These are phyloP conservation scores for Lactifluus rugatus DNA, from an alignment of 768 basidiomycete species.

Conservation along the genomic window DNA sequence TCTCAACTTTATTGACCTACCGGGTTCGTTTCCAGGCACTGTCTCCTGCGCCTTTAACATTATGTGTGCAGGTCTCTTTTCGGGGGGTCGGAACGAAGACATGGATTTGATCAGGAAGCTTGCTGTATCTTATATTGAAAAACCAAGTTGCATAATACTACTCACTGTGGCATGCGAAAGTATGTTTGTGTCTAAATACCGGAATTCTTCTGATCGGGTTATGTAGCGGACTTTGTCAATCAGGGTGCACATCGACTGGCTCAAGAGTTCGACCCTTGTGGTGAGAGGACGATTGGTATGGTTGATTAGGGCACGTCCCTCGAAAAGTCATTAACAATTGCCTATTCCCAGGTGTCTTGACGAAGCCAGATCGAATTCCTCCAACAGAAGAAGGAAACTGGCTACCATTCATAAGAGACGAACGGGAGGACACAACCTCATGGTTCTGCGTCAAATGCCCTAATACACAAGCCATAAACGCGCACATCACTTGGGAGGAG, in stretches of 20 bases:
- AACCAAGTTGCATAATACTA: conserved; percentile 55
- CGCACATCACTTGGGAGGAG: conserved; percentile 46
- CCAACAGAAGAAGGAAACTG: conserved; percentile 45
- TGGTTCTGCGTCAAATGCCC: conserved; percentile 45
- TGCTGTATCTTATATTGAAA: conserved; percentile 48
- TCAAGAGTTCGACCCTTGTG: conserved; percentile 47
- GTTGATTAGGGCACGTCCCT: background rate
- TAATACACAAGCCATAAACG: conserved; percentile 38
- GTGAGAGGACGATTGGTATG: conserved; percentile 63
- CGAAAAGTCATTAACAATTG: background rate
- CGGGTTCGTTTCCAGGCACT: conserved; percentile 24
- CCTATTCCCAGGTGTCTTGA: conserved; percentile 7
- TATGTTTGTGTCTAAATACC: conserved; percentile 25
- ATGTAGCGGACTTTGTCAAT: conserved; percentile 67
- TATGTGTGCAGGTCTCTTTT: conserved; percentile 42
- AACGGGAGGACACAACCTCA: conserved; percentile 40
- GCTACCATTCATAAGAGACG: conserved; percentile 48
- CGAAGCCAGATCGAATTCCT: conserved; percentile 15
- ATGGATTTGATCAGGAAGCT: conserved; percentile 52
- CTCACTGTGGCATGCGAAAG: conserved; percentile 58
- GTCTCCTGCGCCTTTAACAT: background rate
- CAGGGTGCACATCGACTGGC: conserved; percentile 66
- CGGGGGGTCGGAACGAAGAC: conserved; percentile 33
- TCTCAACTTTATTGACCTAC: conserved; percentile 34
- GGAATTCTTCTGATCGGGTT: background rate